phyloP scores from a whole-genome alignment of 306 rosid species.

The Vigna unguiculata region DNA sequence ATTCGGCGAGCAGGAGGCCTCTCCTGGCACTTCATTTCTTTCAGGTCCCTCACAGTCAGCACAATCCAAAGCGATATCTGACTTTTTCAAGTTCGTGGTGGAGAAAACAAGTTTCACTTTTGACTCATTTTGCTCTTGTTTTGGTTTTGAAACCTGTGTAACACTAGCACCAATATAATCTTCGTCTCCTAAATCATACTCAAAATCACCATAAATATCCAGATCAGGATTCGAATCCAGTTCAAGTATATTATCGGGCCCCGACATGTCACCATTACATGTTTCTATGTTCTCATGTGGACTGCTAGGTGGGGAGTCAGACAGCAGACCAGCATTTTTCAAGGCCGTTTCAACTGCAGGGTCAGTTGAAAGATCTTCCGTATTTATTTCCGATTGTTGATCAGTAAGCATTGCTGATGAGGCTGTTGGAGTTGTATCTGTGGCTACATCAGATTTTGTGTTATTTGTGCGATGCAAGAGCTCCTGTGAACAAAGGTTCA shows the following conservation, averaged over 20 bases:
- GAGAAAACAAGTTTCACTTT: conserved; percentile 91
- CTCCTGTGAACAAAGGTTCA: conserved; percentile 88
- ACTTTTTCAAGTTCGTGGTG: conserved; percentile 60
- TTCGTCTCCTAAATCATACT: conserved; percentile 90
- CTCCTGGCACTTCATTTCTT: conserved; percentile 51
- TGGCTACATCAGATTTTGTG: conserved; percentile 53
- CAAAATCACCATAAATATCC: conserved; percentile 98
- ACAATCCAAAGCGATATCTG: conserved; percentile 48
- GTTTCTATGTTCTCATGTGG: conserved; percentile 59
- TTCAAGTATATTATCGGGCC: conserved; percentile 74
- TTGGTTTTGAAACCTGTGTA: conserved; percentile 55
- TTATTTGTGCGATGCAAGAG: conserved; percentile 64
- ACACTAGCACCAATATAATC: conserved; percentile 78
- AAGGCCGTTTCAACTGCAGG: conserved; percentile 76
- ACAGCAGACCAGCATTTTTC: conserved; percentile 87
- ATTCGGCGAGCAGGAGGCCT: conserved; percentile 52
- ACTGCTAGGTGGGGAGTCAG: conserved; percentile 89
- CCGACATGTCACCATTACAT: conserved; percentile 54
- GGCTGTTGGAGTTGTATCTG: conserved; percentile 48
- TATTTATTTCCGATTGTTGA: conserved; percentile 55
- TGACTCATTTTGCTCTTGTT: conserved; percentile 64
- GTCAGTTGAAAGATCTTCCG: conserved; percentile 54
- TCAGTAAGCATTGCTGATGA: conserved; percentile 48
- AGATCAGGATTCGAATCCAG: conserved; percentile 74
- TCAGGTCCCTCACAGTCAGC: conserved; percentile 48